Evolutionary conservation across 2,329 filamentous ascomycete genomes (phyloP).

Genomic region (Aspergillus latus): DNA sequence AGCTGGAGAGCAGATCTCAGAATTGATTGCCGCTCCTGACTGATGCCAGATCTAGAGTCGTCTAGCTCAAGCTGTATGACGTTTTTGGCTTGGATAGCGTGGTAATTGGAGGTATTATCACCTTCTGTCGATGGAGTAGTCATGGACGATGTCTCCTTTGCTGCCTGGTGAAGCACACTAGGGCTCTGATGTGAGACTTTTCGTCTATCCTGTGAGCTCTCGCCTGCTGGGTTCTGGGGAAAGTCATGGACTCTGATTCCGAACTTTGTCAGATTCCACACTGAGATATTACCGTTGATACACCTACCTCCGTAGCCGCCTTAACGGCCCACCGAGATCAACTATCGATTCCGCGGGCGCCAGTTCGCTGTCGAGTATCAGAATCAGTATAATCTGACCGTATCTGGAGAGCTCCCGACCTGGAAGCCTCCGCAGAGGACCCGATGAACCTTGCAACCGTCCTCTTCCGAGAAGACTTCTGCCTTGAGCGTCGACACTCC

Average conservation of each 20-base stretch:
- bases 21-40: conserved; percentile 21
- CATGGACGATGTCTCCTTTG: not conserved
- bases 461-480: conserved; percentile 15
- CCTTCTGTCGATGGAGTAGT: not conserved
- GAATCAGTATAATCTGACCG: not conserved
- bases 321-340: not conserved
- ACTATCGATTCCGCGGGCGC: not conserved
- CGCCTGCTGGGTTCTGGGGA: not conserved
- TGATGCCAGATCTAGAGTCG: conserved; percentile 13
- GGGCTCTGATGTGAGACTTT: not conserved
- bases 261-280: not conserved
- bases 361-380: not conserved
- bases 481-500: conserved; percentile 23
- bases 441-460: conserved; percentile 15
- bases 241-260: not conserved
- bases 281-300: not conserved
- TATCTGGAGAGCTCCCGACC: not conserved
- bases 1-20: conserved; percentile 25
- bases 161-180: not conserved
- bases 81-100: conserved; percentile 25
- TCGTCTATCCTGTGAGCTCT: not conserved
- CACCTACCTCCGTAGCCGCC: not conserved
- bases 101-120: conserved; percentile 23
- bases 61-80: conserved; percentile 28
- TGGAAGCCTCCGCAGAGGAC: not conserved